Base-by-base conservation (phyloP, 2,329 filamentous ascomycete genomes). In the Penicillium concentricum region DNA sequence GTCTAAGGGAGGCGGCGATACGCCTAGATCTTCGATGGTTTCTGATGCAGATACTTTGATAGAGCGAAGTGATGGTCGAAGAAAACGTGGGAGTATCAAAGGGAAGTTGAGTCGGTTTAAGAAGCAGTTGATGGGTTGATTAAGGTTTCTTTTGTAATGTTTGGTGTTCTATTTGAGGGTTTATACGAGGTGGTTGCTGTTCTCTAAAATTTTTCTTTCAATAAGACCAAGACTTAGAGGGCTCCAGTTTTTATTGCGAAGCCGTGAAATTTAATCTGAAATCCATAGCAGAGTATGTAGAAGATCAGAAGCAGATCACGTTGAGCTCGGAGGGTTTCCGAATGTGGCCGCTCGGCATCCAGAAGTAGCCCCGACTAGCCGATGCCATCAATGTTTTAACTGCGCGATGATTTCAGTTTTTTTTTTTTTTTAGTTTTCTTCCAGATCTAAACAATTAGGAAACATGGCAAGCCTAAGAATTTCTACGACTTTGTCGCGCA, bases 391-490 rank as follows among this genome's bases (percentile, higher is more conserved):
- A 52, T 56, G 37, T 49, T 52, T 60, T 54, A 57, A 56, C 39
- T 52, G 37, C 38, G 20, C 41, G 26, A 52, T 37, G 39, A 42
- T 53, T 24, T 44, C 48, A 52, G 45, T 39, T 46, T 8, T 3
- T 26, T 34, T 20, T 20, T 37, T 16, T 5, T 18, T 32, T 50
- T 24, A n/a, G n/a, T 28, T n/a, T 6, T 26, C 20, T 20, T 16
- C 22, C 13, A 15, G 4, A 4, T 15, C 6, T 51, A 30, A 24
- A 35, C 26, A n/a, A 22, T n/a, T 9, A 24, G 15, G 3, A 44
- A 54, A 34, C 4, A 73, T 73, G 71, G 61, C 66, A 26, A 56
- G 59, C 13, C 35, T 70, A n/a, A 62, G 68, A 45, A 48, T 70
- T 15, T 63, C 66, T 30, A 55, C 64, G 10, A 49, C 61, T n/a